A percentile compares a stretch with the other conserved stretches of the same genome.
Evolutionary conservation across 805 yeast species (phyloP).

Genomic region (Nakazawaea sp.): DNA sequence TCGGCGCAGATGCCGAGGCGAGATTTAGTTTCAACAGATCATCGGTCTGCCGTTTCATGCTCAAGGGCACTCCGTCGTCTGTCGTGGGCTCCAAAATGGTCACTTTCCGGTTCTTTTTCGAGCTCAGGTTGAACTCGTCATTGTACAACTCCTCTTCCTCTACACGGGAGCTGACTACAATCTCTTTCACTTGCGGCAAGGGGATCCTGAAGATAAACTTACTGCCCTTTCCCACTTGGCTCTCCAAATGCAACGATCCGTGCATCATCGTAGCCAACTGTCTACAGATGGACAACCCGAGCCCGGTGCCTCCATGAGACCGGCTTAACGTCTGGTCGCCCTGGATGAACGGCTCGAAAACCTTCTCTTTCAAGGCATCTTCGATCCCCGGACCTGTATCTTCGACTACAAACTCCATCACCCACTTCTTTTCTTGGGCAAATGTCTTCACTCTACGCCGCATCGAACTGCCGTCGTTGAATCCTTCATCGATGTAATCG

Average conservation of each 20-base stretch:
- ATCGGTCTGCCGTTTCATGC: not conserved
- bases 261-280: slow-evolving; percentile 89
- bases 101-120: slow-evolving; percentile 45
- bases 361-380: slow-evolving; percentile 68
- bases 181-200: slow-evolving; percentile 56
- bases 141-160: slow-evolving; percentile 39
- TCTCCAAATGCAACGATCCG: slow-evolving; percentile 71
- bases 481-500: slow-evolving; percentile 11
- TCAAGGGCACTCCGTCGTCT: not conserved
- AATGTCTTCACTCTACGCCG: slow-evolving; percentile 13
- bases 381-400: slow-evolving; percentile 97
- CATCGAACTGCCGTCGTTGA: slow-evolving; percentile 10
- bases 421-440: slow-evolving; percentile 42
- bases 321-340: slow-evolving; percentile 92
- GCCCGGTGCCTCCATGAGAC: slow-evolving; percentile 93
- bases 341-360: slow-evolving; percentile 94
- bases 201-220: slow-evolving; percentile 79
- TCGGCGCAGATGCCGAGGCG: not conserved
- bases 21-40: slow-evolving; percentile 1
- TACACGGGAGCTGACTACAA: slow-evolving; percentile 23
- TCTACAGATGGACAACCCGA: slow-evolving; percentile 83
- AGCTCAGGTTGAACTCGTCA: slow-evolving; percentile 58
- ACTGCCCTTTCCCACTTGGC: slow-evolving; percentile 77
- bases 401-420: slow-evolving; percentile 61
- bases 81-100: slow-evolving; percentile 24